Evolutionary conservation across 495 filamentous ascomycete genomes (phyloP).

Genomic region (Xylaria cubensis): DNA sequence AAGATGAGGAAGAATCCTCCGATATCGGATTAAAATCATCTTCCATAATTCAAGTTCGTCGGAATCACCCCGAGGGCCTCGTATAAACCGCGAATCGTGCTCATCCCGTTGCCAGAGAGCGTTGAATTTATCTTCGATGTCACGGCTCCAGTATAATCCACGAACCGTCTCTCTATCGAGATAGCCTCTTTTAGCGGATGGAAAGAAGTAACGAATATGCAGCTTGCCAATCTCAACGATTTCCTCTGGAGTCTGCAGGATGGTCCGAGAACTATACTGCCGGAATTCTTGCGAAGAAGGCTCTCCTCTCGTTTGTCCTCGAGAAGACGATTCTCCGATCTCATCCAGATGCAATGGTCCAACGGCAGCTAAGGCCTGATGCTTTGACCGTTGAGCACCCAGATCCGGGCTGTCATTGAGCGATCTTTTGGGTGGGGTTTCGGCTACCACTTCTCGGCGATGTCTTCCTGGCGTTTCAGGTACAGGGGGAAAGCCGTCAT

Average conservation of each 20-base stretch:
- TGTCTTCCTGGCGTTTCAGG: no score
- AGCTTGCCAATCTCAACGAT: background rate
- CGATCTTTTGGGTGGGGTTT: background rate
- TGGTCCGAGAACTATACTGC: no score
- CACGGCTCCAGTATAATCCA: background rate
- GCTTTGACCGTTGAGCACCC: background rate
- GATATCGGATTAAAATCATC: background rate
- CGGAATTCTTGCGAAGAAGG: no score
- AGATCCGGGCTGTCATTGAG: background rate
- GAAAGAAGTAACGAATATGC: background rate
- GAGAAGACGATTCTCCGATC: background rate
- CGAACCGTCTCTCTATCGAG: background rate
- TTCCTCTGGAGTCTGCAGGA: background rate
- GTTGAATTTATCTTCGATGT: background rate
- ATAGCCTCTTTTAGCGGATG: background rate
- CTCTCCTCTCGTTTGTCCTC: no score
- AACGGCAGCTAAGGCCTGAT: background rate
- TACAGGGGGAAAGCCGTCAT: background rate
- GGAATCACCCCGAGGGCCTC: background rate
- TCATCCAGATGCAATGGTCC: background rate
- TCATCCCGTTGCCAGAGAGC: background rate
- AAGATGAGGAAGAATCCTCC: background rate
- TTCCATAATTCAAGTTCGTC: slow-evolving; percentile 5
- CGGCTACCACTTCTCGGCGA: background rate
- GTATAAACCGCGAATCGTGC: background rate